phyloP scores from a whole-genome alignment of 2,329 filamentous ascomycete species.

The Diplocarpon mali region DNA sequence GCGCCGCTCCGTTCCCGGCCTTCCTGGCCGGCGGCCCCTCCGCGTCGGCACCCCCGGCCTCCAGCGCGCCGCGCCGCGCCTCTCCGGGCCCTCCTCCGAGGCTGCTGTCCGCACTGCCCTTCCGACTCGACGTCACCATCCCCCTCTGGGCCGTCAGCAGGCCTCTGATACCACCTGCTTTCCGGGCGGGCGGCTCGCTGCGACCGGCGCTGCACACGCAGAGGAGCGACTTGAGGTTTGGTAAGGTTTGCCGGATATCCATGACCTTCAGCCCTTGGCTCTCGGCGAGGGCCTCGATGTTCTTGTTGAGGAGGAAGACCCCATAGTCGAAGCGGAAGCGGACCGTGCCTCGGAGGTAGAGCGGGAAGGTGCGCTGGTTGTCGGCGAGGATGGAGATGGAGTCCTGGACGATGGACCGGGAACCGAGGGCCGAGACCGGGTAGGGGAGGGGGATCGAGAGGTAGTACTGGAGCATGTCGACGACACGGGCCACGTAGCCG shows the following conservation, averaged over 20 bases:
- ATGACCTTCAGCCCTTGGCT: constrained; percentile 66
- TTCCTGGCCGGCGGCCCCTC: constrained; percentile 5
- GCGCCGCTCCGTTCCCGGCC: constrained; percentile 11
- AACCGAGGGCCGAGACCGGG: constrained; percentile 60
- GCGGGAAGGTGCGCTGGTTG: constrained; percentile 59
- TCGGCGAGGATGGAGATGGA: constrained; percentile 48
- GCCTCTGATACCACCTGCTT: constrained; percentile 48
- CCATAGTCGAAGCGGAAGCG: constrained; percentile 92
- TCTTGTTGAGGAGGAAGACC: constrained; percentile 92
- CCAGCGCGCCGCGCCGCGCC: constrained; percentile 19
- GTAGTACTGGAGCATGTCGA: constrained; percentile 71
- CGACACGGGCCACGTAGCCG: constrained; percentile 66
- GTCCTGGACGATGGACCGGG: constrained; percentile 65
- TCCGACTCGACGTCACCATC: constrained; percentile 19
- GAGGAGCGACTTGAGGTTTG: constrained; percentile 86
- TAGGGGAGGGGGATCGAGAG: constrained; percentile 72
- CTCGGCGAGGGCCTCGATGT: constrained; percentile 63
- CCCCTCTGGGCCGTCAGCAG: constrained; percentile 38
- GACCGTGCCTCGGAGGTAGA: constrained; percentile 61
- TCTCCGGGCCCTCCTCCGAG: constrained; percentile 16
- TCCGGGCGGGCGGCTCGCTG: constrained; percentile 49
- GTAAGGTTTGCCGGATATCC: constrained; percentile 83
- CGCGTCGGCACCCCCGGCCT: constrained; percentile 12
- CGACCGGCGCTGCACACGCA: constrained; percentile 79
- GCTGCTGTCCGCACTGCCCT: constrained; percentile 24